Base-by-base conservation (phyloP, 2,329 filamentous ascomycete species). In the Cercospora sp. region DNA sequence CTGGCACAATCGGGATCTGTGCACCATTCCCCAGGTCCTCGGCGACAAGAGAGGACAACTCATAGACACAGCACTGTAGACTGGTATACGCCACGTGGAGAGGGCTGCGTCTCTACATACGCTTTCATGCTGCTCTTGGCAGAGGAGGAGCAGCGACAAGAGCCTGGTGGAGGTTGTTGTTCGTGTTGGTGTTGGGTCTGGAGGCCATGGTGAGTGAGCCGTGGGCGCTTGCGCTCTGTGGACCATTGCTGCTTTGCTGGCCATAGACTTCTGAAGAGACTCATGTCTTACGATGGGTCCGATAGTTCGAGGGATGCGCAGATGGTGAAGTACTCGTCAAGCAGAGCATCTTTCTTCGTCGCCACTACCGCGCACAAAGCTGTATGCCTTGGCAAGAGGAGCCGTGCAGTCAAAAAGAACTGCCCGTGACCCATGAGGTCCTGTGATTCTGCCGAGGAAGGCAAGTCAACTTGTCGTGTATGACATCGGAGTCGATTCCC, bases 351-450 rank as follows among this genome's bases (percentile, higher is more conserved):
- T 23, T 78, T 76, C 69, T 83, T 82, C 72, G 84, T 30, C 83
- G 63, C 83, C 75, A 55, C 82, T 78, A 72, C 87, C 85, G 59
- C 85, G 82, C 59, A 86, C 79, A 68, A 82, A 80, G 48, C 23
- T 63, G 65, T 63, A 60, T 63, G 65, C 65, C 60, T 53, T 60
- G 60, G 39, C 51, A 57, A 67, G 60, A 57, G 33, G 60, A 58
- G 55, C 39, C 6, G 28, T 23, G 23, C 31, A 23, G 20, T 9
- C 58, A 16, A 5, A 2, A 2, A 42, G 16, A 7, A 36, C 31
- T 36, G 36, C 3, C 16, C 3, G 7, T 9, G 12, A 12, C 10
- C 26, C 16, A 13, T 3, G 1, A 39, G 6, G 30, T 33, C 2
- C 18, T 30, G 28, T 13, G 12, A 13, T 6, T 59, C 13, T 39